These are phyloP conservation scores for Eucalyptus sp. DNA, from an alignment of 345 rosid species.

Conservation along the genomic window DNA sequence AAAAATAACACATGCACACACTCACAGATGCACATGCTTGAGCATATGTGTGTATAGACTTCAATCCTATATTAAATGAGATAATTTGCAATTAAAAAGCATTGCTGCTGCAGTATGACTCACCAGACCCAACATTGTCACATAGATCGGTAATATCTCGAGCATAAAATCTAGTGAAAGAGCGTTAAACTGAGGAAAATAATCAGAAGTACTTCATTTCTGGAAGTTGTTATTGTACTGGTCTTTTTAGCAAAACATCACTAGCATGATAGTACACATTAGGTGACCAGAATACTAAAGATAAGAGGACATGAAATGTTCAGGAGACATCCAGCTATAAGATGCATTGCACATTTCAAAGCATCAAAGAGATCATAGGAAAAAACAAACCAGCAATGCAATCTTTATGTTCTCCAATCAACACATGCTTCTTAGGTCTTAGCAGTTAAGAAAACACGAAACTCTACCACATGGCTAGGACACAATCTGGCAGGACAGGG, in stretches of 20 bases:
- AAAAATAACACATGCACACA: not conserved
- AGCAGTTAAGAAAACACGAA: not conserved
- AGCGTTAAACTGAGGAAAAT: not conserved
- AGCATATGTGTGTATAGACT: not conserved
- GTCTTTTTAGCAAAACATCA: not conserved
- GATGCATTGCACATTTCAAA: not conserved
- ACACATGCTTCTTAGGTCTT: not conserved
- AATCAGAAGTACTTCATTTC: not conserved
- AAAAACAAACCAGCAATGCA: not conserved
- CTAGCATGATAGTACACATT: not conserved
- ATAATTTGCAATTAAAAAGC: not conserved
- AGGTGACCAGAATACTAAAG: not conserved
- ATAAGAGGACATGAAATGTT: not conserved
- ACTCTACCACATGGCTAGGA: not conserved
- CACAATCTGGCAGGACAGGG: not conserved
- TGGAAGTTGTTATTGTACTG: not conserved
- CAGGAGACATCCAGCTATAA: not conserved
- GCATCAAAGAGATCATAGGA: not conserved
- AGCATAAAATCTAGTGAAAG: not conserved
- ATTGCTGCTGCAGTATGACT: not conserved
- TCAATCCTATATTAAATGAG: not conserved
- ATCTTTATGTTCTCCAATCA: not conserved
- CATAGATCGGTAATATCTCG: not conserved
- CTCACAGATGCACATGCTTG: not conserved
- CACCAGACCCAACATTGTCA: not conserved